Base-by-base conservation (phyloP, 306 rosid species). In the Pyrus bretschneideri region DNA sequence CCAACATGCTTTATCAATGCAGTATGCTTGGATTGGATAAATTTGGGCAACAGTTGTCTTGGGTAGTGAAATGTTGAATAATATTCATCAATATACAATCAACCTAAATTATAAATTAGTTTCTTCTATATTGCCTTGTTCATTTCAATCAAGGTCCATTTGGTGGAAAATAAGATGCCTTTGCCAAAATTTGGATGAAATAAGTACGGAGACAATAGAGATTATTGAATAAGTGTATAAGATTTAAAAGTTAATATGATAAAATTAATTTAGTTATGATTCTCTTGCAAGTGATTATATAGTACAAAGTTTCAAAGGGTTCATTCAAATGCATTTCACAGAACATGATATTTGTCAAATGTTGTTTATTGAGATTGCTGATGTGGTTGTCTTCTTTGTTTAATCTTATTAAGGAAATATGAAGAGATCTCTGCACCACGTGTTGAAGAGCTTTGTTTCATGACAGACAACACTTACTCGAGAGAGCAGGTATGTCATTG, bases 391-490 rank as follows among this genome's bases (percentile, higher is more conserved):
- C 46, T 31, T 21, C 65, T 10, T 75, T 71, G 30, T 78, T 75
- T 64, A 64, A 30, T 31, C 19, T 57, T 64, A 68, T 35, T 30
- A 57, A 90, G 95, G 85, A 90, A 90, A 70, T 86, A 82, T 17
- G 95, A 90, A 88, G 95, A 88, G 81, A 82, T 86, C 60, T 86
- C 85, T 79, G 87, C 92, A 12, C 95, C 90, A 3, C 87, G 80
- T 2, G 82, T 86, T 44, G 92, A 90, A 72, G 92, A 86, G 22
- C 85, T 88, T 78, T 90, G 95, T 60, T 75, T 86, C 84, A 88
- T 90, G 80, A 90, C 95, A 6, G 92, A 84, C 83, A 81, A 84
- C 79, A 88, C 89, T 49, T 90, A 84, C 85, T 81, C 85, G 2
- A 90, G 79, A 82, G 87, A 86, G 60, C 89, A 90, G 85, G 95